Base-by-base conservation (phyloP, 805 yeast species). In the Saccharomyces kudriavzevii region DNA sequence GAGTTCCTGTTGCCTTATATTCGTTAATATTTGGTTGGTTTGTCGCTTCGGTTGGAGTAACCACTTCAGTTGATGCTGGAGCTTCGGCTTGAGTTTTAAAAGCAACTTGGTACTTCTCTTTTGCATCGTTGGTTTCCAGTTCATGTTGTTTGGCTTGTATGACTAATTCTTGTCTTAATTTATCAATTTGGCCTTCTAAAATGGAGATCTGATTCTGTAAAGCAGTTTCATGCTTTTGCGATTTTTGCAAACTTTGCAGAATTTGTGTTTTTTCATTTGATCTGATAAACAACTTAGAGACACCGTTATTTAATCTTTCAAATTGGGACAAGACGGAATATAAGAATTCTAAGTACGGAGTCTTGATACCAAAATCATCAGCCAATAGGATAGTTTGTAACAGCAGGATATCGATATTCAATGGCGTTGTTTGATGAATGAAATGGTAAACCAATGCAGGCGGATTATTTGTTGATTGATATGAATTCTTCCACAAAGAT, bases 331-430 rank as follows among this genome's bases (percentile, higher is more conserved):
- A 73, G 52, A 83, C 78, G 2, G 96, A 89, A 66, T 89, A 91
- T 54, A 89, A 72, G 60, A 88, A 88, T 71, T 91, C 97, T 67
- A 91, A 75, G 67, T 91, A 91, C 1, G 97, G 97, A 0, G 97
- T 89, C 66, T 86, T 85, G 52, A 89, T 83, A 49, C 85, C 84
- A 65, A 81, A 80, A 66, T 90, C 96, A 71, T 90, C 96, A n/a
- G 94, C 96, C 54, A 90, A 74, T 52, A 91, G 73, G 51, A 91
- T 91, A 4, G 96, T 96, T 65, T 89, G 96, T 56, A 91, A 77
- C 52, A 91, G 72, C 46, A 89, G 73, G 64, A 89, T 75, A 71
- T 91, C 97, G 45, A 87, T 74, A 56, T 85, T 82, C 55, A 88
- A 68, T 47, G 67, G 61, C 2, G 80, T 81, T 60, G 80, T 65